A percentile compares a stretch with the other conserved stretches of the same genome.
Conservation (phyloP, 371 early-diverging fungal genomes). For the Dichotomocladium elegans region DNA sequence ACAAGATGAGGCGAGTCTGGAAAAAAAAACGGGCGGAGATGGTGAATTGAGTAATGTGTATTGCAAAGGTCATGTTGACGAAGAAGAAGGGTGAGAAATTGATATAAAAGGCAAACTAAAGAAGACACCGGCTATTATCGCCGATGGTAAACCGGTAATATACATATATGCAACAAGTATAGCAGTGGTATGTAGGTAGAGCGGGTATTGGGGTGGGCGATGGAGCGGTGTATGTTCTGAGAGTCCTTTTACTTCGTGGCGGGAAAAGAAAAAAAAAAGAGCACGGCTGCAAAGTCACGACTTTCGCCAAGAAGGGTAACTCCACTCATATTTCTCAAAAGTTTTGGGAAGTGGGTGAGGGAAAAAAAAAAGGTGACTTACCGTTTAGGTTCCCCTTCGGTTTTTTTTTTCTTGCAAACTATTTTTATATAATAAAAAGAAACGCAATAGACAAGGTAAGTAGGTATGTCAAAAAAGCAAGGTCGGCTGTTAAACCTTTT, state of each 20-base stretch:
- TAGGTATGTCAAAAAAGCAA: not conserved
- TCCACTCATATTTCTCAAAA: no score
- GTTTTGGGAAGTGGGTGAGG: not conserved
- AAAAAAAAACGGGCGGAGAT: not conserved
- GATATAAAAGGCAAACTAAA: not conserved
- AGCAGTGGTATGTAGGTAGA: not conserved
- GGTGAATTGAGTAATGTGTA: not conserved
- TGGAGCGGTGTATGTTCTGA: not conserved
- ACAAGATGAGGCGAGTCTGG: not conserved
- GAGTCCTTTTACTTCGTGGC: not conserved
- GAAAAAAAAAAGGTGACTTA: not conserved
- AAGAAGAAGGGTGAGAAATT: not conserved
- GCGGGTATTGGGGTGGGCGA: not conserved
- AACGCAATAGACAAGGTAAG: no score
- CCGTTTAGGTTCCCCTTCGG: conserved; percentile 8
- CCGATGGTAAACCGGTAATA: not conserved
- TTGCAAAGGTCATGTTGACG: not conserved
- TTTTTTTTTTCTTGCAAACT: not conserved
- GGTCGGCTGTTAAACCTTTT: conserved; percentile 6
- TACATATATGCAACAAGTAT: not conserved
- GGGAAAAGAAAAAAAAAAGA: not conserved
- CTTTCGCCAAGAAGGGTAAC: no score
- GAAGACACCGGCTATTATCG: no score
- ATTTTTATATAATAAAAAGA: not conserved
- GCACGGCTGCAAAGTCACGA: no score